phyloP scores from a whole-genome alignment of 2,329 filamentous ascomycete species.

The Macrophomina pseudophaseolina region DNA sequence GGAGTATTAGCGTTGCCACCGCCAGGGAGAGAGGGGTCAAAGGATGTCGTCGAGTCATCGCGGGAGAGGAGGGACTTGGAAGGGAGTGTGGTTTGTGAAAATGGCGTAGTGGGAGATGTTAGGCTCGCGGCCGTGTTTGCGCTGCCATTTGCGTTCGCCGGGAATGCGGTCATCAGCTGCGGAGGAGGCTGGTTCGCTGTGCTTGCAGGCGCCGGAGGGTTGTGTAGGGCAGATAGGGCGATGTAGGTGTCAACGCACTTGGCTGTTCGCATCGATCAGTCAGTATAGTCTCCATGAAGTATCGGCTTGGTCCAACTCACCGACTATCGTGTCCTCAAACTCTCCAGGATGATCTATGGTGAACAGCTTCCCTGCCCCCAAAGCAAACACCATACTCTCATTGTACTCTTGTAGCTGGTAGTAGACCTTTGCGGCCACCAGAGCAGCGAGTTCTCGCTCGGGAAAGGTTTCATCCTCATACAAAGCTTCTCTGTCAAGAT shows the following conservation, averaged over 20 bases:
- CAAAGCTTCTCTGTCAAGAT: conserved; percentile 76
- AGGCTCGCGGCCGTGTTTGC: conserved; percentile 69
- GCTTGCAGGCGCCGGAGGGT: conserved; percentile 56
- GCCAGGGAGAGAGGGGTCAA: conserved; percentile 61
- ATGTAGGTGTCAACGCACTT: conserved; percentile 99
- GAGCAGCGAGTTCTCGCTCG: conserved; percentile 88
- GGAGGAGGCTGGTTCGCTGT: conserved; percentile 60
- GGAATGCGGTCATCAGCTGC: conserved; percentile 82
- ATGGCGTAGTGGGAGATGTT: conserved; percentile 89
- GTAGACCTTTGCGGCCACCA: conserved; percentile 97
- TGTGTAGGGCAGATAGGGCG: conserved; percentile 69
- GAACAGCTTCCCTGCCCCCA: conserved; percentile 93
- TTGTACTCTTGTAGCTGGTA: conserved; percentile 99
- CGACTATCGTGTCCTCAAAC: conserved; percentile 98
- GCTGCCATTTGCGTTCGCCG: conserved; percentile 67
- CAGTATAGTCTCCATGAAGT: background rate
- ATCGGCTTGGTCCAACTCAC: conserved; percentile 47
- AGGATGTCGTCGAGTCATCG: conserved; percentile 68
- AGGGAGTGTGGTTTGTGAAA: conserved; percentile 89
- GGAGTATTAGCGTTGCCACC: conserved; percentile 61
- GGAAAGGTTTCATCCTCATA: conserved; percentile 97
- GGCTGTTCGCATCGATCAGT: conserved; percentile 51
- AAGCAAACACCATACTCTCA: conserved; percentile 97
- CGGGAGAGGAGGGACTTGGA: conserved; percentile 95
- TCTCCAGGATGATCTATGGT: conserved; percentile 89